Conservation (phyloP, 345 rosid genomes). For the Cochlearia excelsa region DNA sequence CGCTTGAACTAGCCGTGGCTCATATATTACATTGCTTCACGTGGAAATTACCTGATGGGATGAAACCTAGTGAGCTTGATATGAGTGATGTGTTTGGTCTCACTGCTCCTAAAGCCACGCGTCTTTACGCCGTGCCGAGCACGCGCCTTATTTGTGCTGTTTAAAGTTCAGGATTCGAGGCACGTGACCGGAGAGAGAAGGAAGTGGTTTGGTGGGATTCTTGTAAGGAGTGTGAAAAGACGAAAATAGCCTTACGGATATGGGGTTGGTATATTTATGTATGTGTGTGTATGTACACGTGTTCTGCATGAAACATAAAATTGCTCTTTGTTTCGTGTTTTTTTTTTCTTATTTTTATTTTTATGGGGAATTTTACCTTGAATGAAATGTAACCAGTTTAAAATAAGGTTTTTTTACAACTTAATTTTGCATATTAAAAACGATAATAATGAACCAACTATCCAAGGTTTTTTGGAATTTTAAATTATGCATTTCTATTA, state of each 20-base stretch:
- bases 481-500: background rate
- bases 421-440: background rate
- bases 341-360: background rate
- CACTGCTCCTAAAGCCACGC: slow-evolving; percentile 80
- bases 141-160: slow-evolving; percentile 58
- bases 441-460: background rate
- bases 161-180: slow-evolving; percentile 6
- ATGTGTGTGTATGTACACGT: slow-evolving; percentile 13
- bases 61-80: slow-evolving; percentile 90
- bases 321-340: background rate
- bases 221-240: background rate
- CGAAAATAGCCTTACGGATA: background rate
- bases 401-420: slow-evolving; percentile 4
- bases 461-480: background rate
- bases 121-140: slow-evolving; percentile 66
- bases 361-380: slow-evolving; percentile 2
- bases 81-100: slow-evolving; percentile 90
- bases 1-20: slow-evolving; percentile 73
- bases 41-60: slow-evolving; percentile 92
- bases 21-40: slow-evolving; percentile 82
- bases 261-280: slow-evolving; percentile 6
- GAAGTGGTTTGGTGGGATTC: slow-evolving; percentile 21
- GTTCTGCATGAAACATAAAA: slow-evolving; percentile 15
- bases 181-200: slow-evolving; percentile 13
- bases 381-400: slow-evolving; percentile 25